Evolutionary conservation across 192 early-diverging fungal species (phyloP).

Genomic region (Entomortierella lignicola): DNA sequence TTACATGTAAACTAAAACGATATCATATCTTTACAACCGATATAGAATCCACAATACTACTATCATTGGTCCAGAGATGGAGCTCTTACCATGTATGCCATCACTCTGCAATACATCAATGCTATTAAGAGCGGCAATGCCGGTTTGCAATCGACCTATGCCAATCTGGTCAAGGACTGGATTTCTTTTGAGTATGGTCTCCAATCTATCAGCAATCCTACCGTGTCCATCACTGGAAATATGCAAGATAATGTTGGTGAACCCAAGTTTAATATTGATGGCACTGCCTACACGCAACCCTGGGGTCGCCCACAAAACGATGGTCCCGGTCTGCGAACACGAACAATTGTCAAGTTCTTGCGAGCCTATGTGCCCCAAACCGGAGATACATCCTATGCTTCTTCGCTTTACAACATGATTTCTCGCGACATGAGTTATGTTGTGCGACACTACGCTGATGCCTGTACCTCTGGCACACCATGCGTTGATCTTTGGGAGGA

Average conservation of each 20-base stretch:
- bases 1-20: too few relatives aligned
- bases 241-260: background rate
- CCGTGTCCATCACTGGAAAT: background rate
- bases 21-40: background rate
- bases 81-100: background rate
- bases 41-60: background rate
- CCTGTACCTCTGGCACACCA: background rate
- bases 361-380: background rate
- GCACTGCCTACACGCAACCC: background rate
- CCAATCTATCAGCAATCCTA: background rate
- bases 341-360: background rate
- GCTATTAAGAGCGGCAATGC: background rate
- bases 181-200: background rate
- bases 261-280: background rate
- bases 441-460: background rate
- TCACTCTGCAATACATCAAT: background rate
- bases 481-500: background rate
- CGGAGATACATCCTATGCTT: background rate
- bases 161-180: background rate
- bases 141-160: background rate
- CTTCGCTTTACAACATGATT: background rate
- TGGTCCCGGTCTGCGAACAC: background rate
- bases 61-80: background rate
- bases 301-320: background rate
- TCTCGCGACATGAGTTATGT: background rate